Conservation (phyloP, 306 rosid genomes). For the Casuarina equisetifolia region DNA sequence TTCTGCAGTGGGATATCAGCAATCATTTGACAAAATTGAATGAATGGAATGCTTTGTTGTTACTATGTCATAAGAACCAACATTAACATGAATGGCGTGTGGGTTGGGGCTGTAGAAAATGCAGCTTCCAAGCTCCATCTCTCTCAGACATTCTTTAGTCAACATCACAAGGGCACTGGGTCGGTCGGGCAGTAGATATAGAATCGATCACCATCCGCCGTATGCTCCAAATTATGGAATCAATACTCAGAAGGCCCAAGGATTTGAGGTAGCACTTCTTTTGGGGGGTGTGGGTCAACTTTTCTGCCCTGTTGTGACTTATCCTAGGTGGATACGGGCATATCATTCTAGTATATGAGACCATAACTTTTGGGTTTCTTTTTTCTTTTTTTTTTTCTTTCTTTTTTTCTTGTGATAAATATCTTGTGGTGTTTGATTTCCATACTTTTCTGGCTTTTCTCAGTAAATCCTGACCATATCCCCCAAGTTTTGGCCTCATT, state of each 20-base stretch:
- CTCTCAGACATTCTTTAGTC: not conserved
- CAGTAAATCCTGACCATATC: not conserved
- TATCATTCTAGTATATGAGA: not conserved
- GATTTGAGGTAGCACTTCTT: not conserved
- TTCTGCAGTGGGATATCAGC: too few species aligned
- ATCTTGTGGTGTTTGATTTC: constrained; percentile 4
- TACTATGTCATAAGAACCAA: not conserved
- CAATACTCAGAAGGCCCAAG: not conserved
- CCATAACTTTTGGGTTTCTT: too few species aligned
- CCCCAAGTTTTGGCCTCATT: constrained; percentile 1
- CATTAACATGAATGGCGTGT: not conserved
- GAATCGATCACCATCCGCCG: not conserved
- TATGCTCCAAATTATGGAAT: constrained; percentile 10
- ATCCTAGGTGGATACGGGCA: not conserved
- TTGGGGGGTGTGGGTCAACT: too few species aligned
- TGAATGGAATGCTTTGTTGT: not conserved
- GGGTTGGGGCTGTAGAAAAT: not conserved
- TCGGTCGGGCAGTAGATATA: not conserved
- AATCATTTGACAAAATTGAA: too few species aligned
- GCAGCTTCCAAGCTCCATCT: not conserved
- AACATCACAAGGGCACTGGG: not conserved
- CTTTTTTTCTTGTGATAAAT: not conserved
- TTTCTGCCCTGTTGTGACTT: not conserved
- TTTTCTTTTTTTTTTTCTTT: not conserved
- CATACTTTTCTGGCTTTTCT: not conserved